Base-by-base conservation (phyloP, 1,284 basidiomycete genomes). In the Golubevia pallescens region DNA sequence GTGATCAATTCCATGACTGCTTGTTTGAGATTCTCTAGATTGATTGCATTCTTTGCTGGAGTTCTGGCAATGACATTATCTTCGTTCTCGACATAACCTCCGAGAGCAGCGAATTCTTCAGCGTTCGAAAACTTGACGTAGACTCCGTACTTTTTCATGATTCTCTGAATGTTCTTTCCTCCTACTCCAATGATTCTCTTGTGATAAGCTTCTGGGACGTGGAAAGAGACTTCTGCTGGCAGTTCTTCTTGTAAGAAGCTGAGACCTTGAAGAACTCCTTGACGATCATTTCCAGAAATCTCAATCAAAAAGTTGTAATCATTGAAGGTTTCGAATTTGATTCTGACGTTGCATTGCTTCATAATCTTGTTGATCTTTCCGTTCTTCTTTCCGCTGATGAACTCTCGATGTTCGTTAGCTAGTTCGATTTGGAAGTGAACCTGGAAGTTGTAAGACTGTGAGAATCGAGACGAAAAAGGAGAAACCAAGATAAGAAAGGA, bases 41-140 rank as follows among this genome's bases (percentile, higher is more conserved):
- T 97, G 85, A 92, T 92, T 7, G 94, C 93, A 83, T 99, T 99
- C 89, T 99, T 99, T 55, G 95, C 94, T 5, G 96, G 96, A 2
- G 96, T 99, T 58, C 96, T 90, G 20, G 96, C 96, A 56, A 99
- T 91, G 61, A 99, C 96, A 81, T 99, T 99, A 87, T 99, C 96
- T 85, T 98, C 96, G 86, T 97, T 97, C 87, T 99, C 95, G 78
- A 93, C 91, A 86, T 98, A 97, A 14, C 95, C 95, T 38, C 95
- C 96, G 66, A 97, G 89, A 8, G 92, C 91, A 56, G 94, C 94
- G 86, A 96, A 98, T 86, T 99, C 97, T 77, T 98, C 95, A 4
- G 95, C 94, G 86, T 98, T 99, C 54, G 94, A 95, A 84, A 99
- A 99, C 87, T 99, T 99, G 87, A 99, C 97, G 87, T 98, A 99